Evolutionary conservation across 176 grass and related monocot genomes (phyloP), one percentile per base, ranked within the genome.

Genomic region (Microstegium vimineum): DNA sequence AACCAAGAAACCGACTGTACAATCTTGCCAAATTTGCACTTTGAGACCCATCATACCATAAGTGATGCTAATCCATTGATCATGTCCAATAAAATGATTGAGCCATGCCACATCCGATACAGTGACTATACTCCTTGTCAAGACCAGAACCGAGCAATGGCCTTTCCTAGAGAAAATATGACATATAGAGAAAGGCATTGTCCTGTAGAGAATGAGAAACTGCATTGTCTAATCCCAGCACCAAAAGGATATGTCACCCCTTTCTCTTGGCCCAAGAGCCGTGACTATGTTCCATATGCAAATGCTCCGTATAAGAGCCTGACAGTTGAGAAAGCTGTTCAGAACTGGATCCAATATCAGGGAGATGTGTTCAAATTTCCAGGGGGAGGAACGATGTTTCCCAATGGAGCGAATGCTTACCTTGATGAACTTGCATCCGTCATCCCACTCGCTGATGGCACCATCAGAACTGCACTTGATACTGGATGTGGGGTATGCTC

Each of bases 341-440:
- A 90, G 76, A 96, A 90, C 38, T 96, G 87, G 90, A 85, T 96
- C 76, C 93, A 90, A 30, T 88, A 85, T 78, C 71, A 93, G 59
- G 93, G 93, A 65, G 86, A 90, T 84, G 69, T 93, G 70, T 92
- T 90, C 69, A 92, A 89, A 86, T 96, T 96, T 87, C 93, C 90
- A 77, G 90, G 88, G 76, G 90, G 82, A 32, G 92, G 90, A 28
- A 85, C 87, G 13, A 92, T 94, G 90, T 94, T 94, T 87, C 92
- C 92, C 37, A 79, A 91, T 68, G 90, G 90, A 59, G 88, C 86
- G 69, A 79, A 73, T 69, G 86, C 90, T 74, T 96, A 96, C 71
- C 88, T 96, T 84, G 90, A 86, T 76, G 90, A 96, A 81, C 88
- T 96, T 80, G 90, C 88, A 70, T 86, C 85, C 33, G 47, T 93